Base-by-base conservation (phyloP, 257 asterid species). In the Cinchona pubescens region DNA sequence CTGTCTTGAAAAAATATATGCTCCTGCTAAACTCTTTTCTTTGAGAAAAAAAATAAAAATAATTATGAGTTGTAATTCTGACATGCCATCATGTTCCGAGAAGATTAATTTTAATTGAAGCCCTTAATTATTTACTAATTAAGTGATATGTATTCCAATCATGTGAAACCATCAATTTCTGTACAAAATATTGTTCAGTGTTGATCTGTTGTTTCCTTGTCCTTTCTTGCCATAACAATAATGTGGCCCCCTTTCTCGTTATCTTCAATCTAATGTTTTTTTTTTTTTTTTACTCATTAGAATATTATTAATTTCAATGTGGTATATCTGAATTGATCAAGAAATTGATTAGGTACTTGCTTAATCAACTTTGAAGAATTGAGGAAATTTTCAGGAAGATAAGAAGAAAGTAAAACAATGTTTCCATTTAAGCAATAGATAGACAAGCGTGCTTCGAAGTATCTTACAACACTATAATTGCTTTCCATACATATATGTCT, bases 351-450 rank as follows among this genome's bases (percentile, higher is more conserved):
- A 2, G 7, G 5, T 37, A 38, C 10, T 58, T 38, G 12, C 46
- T 37, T n/a, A 8, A 18, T 5, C 8, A 2, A 8, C 34, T 32
- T 23, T 25, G 13, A 5, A 71, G 25, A 71, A 32, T 7, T n/a
- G n/a, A 27, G 67, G 75, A 71, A 71, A 53, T 55, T 71, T 55
- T 11, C 27, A 35, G 75, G 75, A 55, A 71, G 46, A 37, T 15
- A 34, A 23, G 48, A 53, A 37, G 58, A 51, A 40, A 70, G 67
- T 61, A 49, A 21, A 16, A 49, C n/a, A 19, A 5, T 5, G 5
- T 6, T 58, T 58, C 35, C 16, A 1, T 3, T 27, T 2, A 30
- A 8, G 48, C 48, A n/a, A n/a, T n/a, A n/a, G n/a, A 49, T 34
- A 29, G 45, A 16, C 18, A 19, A 18, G 37, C n/a, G 12, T 18